Evolutionary conservation across 345 rosid species (phyloP).

Genomic region (Aurinia saxatilis): DNA sequence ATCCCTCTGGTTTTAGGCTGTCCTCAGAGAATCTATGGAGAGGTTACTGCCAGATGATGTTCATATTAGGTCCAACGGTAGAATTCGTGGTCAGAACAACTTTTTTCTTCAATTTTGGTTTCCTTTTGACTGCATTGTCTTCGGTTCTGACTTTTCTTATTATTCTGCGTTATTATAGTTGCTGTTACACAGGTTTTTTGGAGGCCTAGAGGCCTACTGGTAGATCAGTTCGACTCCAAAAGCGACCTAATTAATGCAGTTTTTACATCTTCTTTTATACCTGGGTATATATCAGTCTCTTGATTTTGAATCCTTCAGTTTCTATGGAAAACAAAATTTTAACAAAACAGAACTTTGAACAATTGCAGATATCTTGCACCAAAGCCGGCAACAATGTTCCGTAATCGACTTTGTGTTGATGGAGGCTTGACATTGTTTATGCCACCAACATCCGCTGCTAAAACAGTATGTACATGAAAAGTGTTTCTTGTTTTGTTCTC

Average conservation of each 20-base stretch:
- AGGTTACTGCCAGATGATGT: conserved; percentile 73
- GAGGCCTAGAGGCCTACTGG: conserved; percentile 88
- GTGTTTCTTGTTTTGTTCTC: neutral
- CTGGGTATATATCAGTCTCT: conserved; percentile 48
- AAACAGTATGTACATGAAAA: conserved; percentile 47
- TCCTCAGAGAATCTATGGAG: conserved; percentile 66
- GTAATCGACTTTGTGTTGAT: conserved; percentile 81
- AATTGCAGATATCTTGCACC: conserved; percentile 90
- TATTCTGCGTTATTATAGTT: conserved; percentile 41
- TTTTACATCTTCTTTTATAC: conserved; percentile 83
- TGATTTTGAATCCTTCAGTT: neutral
- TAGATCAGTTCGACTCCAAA: conserved; percentile 93
- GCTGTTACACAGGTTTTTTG: conserved; percentile 91
- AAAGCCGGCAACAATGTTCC: conserved; percentile 76
- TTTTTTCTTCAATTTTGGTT: neutral
- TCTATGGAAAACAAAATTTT: neutral
- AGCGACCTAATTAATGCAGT: conserved; percentile 87
- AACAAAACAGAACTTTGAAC: neutral
- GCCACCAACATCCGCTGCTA: conserved; percentile 92
- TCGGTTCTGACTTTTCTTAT: conserved; percentile 2
- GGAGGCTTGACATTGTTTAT: conserved; percentile 93
- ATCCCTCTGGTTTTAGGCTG: conserved; percentile 42
- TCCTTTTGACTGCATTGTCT: neutral
- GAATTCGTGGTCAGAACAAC: conserved; percentile 70
- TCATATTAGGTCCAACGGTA: conserved; percentile 75